Conservation (phyloP, 257 asterid genomes). For the Gardenia jasminoides region DNA sequence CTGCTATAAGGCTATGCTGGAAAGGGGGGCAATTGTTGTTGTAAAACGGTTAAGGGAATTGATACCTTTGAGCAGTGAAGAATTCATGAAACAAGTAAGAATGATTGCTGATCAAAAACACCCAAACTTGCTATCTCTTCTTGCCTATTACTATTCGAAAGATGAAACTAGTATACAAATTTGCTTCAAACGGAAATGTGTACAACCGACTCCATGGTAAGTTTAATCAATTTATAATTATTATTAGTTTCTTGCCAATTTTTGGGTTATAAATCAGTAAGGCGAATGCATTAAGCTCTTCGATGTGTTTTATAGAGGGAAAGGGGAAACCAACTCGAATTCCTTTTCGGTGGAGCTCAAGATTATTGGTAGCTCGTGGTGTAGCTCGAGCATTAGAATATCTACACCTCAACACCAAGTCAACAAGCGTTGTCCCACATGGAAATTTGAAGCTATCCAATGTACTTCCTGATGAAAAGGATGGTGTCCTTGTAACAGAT, state of each 20-base stretch:
- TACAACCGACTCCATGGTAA: constrained; percentile 64
- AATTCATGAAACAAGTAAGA: too few species aligned
- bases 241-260: too few species aligned
- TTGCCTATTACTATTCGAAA: constrained; percentile 61
- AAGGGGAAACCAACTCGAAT: constrained; percentile 51
- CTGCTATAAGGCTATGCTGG: constrained; percentile 67
- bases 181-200: constrained; percentile 53
- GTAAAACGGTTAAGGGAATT: constrained; percentile 65
- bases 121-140: constrained; percentile 60
- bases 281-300: not conserved
- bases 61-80: constrained; percentile 61
- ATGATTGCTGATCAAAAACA: too few species aligned
- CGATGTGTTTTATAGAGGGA: constrained; percentile 38
- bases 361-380: constrained; percentile 57
- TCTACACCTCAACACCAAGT: constrained; percentile 47
- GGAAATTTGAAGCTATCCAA: constrained; percentile 72
- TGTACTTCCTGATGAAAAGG: constrained; percentile 55
- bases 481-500: constrained; percentile 47
- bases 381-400: constrained; percentile 46
- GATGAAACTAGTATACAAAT: constrained; percentile 61
- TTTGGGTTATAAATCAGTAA: too few species aligned
- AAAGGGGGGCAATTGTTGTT: constrained; percentile 48
- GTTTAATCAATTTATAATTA: too few species aligned
- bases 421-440: constrained; percentile 52
- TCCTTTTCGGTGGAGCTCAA: constrained; percentile 62